Evolutionary conservation across 805 yeast genomes (phyloP).

Genomic region (Saccharomycopsis oosterbeekiorum): DNA sequence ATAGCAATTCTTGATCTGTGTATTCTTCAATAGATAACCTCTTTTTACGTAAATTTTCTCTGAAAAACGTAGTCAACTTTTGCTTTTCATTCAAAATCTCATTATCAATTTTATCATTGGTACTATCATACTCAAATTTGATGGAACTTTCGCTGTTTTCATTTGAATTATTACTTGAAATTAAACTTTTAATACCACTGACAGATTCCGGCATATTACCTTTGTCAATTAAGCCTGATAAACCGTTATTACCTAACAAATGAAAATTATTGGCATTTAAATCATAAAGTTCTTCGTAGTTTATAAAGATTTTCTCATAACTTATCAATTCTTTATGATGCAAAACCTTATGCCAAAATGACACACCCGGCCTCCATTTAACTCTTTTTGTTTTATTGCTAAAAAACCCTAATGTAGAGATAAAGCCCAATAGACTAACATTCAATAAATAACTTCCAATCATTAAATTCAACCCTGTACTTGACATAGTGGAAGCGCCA

Average conservation of each 20-base stretch:
- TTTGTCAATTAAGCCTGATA: neutral
- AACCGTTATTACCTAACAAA: slow-evolving; percentile 15
- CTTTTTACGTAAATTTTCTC: slow-evolving; percentile 22
- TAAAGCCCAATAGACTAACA: slow-evolving; percentile 14
- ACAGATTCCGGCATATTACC: neutral
- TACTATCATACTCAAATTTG: neutral
- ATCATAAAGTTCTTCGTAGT: slow-evolving; percentile 35
- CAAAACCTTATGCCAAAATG: slow-evolving; percentile 23
- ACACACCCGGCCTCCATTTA: slow-evolving; percentile 30
- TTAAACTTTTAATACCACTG: slow-evolving; percentile 4
- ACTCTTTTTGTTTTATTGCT: slow-evolving; percentile 13
- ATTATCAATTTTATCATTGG: slow-evolving; percentile 1
- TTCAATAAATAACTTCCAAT: slow-evolving; percentile 18
- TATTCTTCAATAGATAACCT: slow-evolving; percentile 35
- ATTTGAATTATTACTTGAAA: neutral
- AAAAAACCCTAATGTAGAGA: slow-evolving; percentile 12
- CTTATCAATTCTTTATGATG: slow-evolving; percentile 28
- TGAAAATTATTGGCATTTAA: slow-evolving; percentile 33
- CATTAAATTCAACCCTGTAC: slow-evolving; percentile 15
- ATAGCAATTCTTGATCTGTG: slow-evolving; percentile 53
- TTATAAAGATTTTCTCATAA: slow-evolving; percentile 29
- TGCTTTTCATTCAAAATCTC: slow-evolving; percentile 7
- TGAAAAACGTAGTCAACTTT: slow-evolving; percentile 11
- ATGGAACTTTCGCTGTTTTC: slow-evolving; percentile 1
- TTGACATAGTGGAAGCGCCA: slow-evolving; percentile 7